Evolutionary conservation across 345 rosid species (phyloP).

Genomic region (Murraya paniculata): DNA sequence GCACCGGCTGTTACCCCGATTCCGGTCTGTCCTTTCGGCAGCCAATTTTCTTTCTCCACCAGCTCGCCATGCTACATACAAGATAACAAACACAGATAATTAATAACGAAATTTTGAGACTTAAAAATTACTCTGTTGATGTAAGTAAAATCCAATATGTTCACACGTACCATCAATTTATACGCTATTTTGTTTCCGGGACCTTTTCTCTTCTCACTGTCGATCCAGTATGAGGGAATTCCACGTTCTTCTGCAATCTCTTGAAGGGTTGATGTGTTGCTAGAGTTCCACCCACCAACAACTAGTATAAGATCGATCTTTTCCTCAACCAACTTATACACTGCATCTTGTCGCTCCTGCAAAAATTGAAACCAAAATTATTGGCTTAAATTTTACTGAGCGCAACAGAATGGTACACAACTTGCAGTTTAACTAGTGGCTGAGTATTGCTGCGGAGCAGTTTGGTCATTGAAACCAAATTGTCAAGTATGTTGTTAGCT

Average conservation of each 20-base stretch:
- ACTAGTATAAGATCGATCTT: conserved; percentile 83
- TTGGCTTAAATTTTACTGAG: conserved; percentile 2
- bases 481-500: background rate
- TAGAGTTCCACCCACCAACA: conserved; percentile 96
- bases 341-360: conserved; percentile 97
- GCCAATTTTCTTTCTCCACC: conserved; percentile 86
- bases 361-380: conserved; percentile 5
- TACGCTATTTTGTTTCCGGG: conserved; percentile 88
- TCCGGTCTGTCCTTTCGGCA: conserved; percentile 82
- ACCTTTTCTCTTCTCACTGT: conserved; percentile 78
- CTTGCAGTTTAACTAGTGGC: background rate
- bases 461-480: background rate
- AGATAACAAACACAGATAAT: background rate
- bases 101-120: background rate
- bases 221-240: conserved; percentile 91
- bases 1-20: conserved; percentile 95
- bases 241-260: conserved; percentile 83
- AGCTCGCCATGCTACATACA: conserved; percentile 75
- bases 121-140: background rate
- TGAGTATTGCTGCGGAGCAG: background rate
- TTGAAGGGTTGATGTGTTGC: conserved; percentile 93
- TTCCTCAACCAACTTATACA: conserved; percentile 81
- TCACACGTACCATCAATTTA: conserved; percentile 60
- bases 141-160: background rate
- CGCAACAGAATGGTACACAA: background rate